Evolutionary conservation across 2,329 filamentous ascomycete species (phyloP), one percentile per base, ranked within the genome.

Genomic region (Aspergillus sp.): DNA sequence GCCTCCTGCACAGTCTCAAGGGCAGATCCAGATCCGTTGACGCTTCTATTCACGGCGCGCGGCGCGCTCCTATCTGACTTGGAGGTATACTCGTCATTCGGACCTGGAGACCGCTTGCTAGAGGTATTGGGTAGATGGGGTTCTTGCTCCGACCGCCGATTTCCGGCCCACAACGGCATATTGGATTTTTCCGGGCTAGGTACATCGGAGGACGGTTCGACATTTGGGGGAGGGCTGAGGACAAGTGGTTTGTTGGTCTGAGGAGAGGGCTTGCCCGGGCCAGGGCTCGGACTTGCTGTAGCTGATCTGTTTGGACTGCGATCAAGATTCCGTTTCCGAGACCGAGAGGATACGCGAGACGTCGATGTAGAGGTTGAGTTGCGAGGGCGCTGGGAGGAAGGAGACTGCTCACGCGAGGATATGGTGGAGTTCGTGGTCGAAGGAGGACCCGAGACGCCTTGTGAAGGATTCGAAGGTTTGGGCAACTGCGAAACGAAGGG

Each of bases 1-100:
- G 89, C 87, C 67, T 97, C 93, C 71, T 96, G 90, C 15, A 98
- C 93, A 0, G 95, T 97, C 76, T 96, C 93, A 57, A 97, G 78
- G 48, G 85, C 85, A 49, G 87, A 82, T 37, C 79, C 83, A 52
- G 82, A 83, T 57, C 81, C 83, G 69, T 81, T 86, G 52, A 82
- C 80, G 59, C 82, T 84, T 63, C 87, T 82, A 35, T 80, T 82
- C 17, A 69, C 86, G 85, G 70, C 82, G 79, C 76, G 84, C 46
- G 64, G 61, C 24, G 63, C 65, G 57, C 64, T 70, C 57, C 68
- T 78, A 54, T 79, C 77, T 48, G 76, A 45, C 44, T 71, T 72
- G n/a, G 64, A 48, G 31, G 64, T 58, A 43, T 63, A 56, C 3
- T 73, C 70, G 17, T 73, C 72, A 17, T 64, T 56, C 7, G 63